Base-by-base conservation (phyloP, 2,329 filamentous ascomycete species). In the Sclerotinia minor region DNA sequence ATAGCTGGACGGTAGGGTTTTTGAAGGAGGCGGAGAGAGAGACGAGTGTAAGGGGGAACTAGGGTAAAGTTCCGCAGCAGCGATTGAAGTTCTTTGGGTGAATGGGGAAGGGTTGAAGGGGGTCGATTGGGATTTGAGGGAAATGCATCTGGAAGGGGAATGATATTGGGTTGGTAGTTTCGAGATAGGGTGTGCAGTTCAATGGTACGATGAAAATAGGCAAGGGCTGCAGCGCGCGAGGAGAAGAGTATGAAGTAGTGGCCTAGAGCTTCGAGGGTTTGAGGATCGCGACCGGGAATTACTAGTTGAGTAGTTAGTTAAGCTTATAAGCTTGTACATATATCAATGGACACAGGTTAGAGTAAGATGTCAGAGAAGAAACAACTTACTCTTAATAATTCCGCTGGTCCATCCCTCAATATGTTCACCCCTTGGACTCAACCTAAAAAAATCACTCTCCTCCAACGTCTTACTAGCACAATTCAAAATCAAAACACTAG, bases 241-340 rank as follows among this genome's bases (percentile, higher is more conserved):
- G 84, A 81, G 80, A 94, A 94, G 66, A 91, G 81, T 67, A 94
- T 79, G 78, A 85, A 88, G 79, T 93, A 94, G 73, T 83, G 83
- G 68, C 86, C 87, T 1, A 85, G 78, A 5, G 87, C 85, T 68
- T 86, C 85, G 61, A 92, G 82, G 13, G 88, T 91, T 67, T 81
- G 76, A 5, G 84, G 82, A 74, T 91, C 83, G 70, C 89, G 87
- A 57, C 83, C 85, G 70, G 90, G 90, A 32, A 91, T 83, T 50
- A 77, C 76, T 77, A 90, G 15, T 9, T 38, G 11, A 26, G 38
- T 84, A 15, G 70, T 73, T 55, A 67, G 59, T 13, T 32, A 21
- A 11, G 44, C 59, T 67, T 24, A 44, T 58, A 13, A 49, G 47
- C 49, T 26, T 44, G 26, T 26, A 47, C 15, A 38, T 15, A 41